phyloP scores from a whole-genome alignment of 331 rosid species.

The Quercus lobata region DNA sequence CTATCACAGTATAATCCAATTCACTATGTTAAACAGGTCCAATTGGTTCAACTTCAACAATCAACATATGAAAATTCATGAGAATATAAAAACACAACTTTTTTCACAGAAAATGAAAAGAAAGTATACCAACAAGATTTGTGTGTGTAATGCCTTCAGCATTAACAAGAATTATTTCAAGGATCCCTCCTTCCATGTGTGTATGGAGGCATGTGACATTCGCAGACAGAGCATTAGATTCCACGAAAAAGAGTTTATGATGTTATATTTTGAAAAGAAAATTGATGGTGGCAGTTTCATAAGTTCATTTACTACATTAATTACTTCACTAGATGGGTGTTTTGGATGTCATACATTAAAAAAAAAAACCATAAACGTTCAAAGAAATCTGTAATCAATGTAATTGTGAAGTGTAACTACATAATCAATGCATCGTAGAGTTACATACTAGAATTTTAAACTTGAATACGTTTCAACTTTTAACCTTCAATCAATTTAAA shows the following conservation, averaged over 20 bases:
- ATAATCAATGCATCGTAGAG: not conserved
- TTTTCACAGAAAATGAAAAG: not conserved
- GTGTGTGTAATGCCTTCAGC: conserved; percentile 67
- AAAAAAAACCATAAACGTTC: too few relatives aligned
- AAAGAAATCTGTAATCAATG: not conserved
- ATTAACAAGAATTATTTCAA: conserved; percentile 82
- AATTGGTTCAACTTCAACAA: not conserved
- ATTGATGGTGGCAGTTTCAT: conserved; percentile 18
- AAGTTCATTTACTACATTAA: not conserved
- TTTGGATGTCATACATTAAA: not conserved
- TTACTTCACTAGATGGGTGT: not conserved
- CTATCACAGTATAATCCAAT: conserved; percentile 16
- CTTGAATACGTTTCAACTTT: too few relatives aligned
- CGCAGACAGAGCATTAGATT: not conserved
- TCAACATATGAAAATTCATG: not conserved
- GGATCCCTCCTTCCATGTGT: conserved; percentile 48
- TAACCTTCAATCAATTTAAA: too few relatives aligned
- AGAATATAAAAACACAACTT: not conserved
- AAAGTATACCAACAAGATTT: conserved; percentile 51
- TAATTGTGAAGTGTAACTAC: not conserved
- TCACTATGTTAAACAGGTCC: not conserved
- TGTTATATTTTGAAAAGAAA: not conserved
- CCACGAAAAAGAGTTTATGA: not conserved
- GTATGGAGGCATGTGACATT: not conserved
- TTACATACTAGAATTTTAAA: not conserved